These are phyloP conservation scores for Mortierella sp. DNA, from an alignment of 371 early-diverging fungal genomes.

Conservation along the genomic window DNA sequence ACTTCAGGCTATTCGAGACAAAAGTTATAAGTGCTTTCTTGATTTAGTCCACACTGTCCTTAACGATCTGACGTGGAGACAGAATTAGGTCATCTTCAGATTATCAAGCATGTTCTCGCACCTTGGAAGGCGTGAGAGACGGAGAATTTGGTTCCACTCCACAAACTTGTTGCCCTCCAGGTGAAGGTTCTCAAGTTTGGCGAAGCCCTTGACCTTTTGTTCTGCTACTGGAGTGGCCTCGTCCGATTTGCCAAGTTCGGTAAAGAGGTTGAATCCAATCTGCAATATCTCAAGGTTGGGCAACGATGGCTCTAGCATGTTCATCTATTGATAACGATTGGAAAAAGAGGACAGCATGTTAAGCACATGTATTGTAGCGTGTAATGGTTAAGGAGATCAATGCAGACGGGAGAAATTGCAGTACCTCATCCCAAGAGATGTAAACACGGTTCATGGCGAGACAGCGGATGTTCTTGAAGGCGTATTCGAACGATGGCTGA, in stretches of 20 bases:
- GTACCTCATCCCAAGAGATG: constrained; percentile 61
- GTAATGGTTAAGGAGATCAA: neutral
- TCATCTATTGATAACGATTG: constrained; percentile 38
- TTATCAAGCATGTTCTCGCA: constrained; percentile 19
- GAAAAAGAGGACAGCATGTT: neutral
- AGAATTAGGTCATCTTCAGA: neutral
- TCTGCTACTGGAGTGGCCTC: constrained; percentile 15
- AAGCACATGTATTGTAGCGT: neutral
- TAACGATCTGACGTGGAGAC: neutral
- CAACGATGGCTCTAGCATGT: constrained; percentile 63
- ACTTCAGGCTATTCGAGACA: constrained; percentile 27
- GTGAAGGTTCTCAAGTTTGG: constrained; percentile 69
- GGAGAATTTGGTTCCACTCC: constrained; percentile 70
- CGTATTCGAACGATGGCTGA: constrained; percentile 36
- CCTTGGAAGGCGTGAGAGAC: constrained; percentile 66
- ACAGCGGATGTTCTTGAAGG: constrained; percentile 59
- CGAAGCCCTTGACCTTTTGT: constrained; percentile 60
- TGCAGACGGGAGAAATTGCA: no score
- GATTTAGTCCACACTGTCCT: neutral
- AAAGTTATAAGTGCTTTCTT: neutral
- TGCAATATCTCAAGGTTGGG: constrained; percentile 76
- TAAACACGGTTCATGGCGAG: constrained; percentile 64
- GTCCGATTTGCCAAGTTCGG: constrained; percentile 41
- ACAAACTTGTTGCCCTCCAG: constrained; percentile 75
- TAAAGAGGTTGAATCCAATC: constrained; percentile 72